Conservation (phyloP, 768 basidiomycete species). For the Collybiopsis confluens region DNA sequence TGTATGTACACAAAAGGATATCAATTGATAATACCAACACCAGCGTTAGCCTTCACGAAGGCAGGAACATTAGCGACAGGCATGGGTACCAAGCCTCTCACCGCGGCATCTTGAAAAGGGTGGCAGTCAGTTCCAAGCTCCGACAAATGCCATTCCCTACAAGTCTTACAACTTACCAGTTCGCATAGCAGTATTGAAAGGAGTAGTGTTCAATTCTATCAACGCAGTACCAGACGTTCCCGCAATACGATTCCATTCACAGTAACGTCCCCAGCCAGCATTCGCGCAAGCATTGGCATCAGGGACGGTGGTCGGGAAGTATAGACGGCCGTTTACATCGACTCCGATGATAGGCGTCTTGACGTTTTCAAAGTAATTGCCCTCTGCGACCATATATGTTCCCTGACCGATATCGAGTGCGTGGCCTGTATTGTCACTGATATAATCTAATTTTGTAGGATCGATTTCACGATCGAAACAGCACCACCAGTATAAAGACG, state of each 20-base stretch:
- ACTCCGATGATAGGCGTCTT: constrained; percentile 7
- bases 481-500: too few species aligned
- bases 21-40: constrained; percentile 20
- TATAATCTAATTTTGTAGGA: neutral
- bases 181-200: constrained; percentile 17
- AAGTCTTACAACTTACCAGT: neutral
- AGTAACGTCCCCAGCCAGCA: neutral
- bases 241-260: constrained; percentile 18
- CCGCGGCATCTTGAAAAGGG: constrained; percentile 9
- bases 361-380: constrained; percentile 23
- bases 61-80: constrained; percentile 14
- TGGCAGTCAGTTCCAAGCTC: too few species aligned
- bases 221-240: constrained; percentile 12
- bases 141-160: neutral
- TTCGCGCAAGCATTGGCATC: constrained; percentile 15
- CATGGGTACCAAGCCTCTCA: constrained; percentile 17
- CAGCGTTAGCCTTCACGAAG: constrained; percentile 21
- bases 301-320: constrained; percentile 14
- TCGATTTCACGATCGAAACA: too few species aligned
- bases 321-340: constrained; percentile 16
- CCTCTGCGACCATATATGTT: constrained; percentile 20
- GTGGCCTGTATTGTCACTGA: constrained; percentile 9
- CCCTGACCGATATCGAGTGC: constrained; percentile 21
- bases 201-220: constrained; percentile 16
- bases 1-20: too few species aligned